phyloP scores from a whole-genome alignment of 148 eudicot species.

The Camellia japonica region DNA sequence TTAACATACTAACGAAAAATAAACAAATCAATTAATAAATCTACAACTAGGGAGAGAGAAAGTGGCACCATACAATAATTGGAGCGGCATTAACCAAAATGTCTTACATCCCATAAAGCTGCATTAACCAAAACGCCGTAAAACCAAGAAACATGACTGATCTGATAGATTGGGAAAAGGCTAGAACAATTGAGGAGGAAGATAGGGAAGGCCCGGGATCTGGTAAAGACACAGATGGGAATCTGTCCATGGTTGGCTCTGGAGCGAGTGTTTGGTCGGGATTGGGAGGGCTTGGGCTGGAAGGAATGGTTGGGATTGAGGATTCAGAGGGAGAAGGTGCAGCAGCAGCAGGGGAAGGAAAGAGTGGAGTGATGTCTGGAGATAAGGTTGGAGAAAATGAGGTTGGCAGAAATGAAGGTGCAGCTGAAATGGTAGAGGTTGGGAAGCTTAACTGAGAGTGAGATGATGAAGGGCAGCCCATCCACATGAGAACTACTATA shows the following conservation, averaged over 20 bases:
- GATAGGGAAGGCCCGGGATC: not conserved
- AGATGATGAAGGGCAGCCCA: not conserved
- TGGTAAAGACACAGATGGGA: constrained; percentile 43
- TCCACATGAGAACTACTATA: not conserved
- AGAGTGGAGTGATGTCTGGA: constrained; percentile 41
- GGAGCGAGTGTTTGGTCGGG: constrained; percentile 45
- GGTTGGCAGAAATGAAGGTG: constrained; percentile 42
- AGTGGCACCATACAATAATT: constrained; percentile 6
- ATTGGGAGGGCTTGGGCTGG: constrained; percentile 77
- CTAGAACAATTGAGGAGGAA: constrained; percentile 32
- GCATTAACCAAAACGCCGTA: constrained; percentile 25
- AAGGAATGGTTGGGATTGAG: constrained; percentile 60
- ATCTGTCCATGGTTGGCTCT: constrained; percentile 38
- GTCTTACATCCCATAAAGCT: not conserved
- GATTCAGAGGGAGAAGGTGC: constrained; percentile 41
- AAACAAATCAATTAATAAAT: not conserved
- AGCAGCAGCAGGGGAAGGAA: constrained; percentile 35
- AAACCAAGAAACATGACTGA: constrained; percentile 18
- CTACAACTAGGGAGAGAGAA: not conserved
- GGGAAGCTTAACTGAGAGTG: constrained; percentile 4
- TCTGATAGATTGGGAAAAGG: constrained; percentile 16
- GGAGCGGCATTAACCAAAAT: not conserved
- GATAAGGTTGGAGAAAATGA: constrained; percentile 24
- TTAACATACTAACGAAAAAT: not conserved
- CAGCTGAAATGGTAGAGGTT: constrained; percentile 34